Evolutionary conservation across 768 basidiomycete genomes (phyloP).

Genomic region (Saitozyma sp.): DNA sequence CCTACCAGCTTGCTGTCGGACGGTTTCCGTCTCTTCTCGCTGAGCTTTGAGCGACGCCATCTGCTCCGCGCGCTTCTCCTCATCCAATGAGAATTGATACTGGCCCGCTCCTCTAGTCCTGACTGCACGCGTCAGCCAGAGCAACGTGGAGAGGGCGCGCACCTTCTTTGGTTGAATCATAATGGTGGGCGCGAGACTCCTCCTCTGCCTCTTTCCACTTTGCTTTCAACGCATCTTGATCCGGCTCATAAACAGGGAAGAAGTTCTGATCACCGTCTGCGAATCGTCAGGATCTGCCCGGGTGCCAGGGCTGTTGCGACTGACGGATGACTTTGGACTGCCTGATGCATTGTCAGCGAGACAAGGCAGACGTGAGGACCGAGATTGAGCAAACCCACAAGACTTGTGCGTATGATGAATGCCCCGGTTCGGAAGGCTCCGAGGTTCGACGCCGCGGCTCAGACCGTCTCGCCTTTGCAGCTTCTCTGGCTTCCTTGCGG

Average conservation of each 20-base stretch:
- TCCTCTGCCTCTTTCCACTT: constrained; percentile 64
- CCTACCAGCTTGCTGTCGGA: constrained; percentile 64
- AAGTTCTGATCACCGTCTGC: constrained; percentile 71
- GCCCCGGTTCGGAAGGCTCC: neutral
- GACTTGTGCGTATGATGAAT: constrained; percentile 47
- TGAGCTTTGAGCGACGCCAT: constrained; percentile 76
- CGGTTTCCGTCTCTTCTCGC: constrained; percentile 69
- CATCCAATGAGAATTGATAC: constrained; percentile 87
- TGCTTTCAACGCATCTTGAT: constrained; percentile 60
- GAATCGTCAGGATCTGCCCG: neutral
- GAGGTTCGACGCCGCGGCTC: constrained; percentile 1
- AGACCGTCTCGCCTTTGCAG: constrained; percentile 17
- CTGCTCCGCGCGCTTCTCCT: constrained; percentile 71
- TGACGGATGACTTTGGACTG: constrained; percentile 49
- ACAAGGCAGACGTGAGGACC: constrained; percentile 4
- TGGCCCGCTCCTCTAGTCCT: constrained; percentile 87
- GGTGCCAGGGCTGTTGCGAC: constrained; percentile 1
- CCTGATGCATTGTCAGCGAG: constrained; percentile 15
- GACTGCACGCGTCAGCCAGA: constrained; percentile 50
- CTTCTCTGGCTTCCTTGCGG: constrained; percentile 39
- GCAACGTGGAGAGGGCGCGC: constrained; percentile 3
- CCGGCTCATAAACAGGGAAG: constrained; percentile 85
- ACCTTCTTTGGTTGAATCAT: constrained; percentile 73
- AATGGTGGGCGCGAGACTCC: constrained; percentile 75
- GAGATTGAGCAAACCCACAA: constrained; percentile 28